phyloP scores from a whole-genome alignment of 2,329 filamentous ascomycete genomes.

The Dendrostoma leiphaemia region DNA sequence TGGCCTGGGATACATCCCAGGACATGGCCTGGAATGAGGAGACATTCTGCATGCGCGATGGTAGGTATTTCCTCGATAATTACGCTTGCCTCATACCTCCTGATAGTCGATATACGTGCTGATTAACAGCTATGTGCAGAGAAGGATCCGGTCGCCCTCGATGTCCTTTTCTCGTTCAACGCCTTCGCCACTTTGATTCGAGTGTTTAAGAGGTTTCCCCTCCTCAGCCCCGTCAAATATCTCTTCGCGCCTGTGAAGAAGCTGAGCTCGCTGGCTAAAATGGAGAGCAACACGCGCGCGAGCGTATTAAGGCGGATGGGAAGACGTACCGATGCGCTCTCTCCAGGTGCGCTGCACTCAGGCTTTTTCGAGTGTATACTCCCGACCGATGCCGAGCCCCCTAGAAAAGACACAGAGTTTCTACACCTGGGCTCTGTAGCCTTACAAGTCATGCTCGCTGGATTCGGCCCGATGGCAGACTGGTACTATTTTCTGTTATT shows the following conservation, averaged over 20 bases:
- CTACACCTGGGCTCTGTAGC: not conserved
- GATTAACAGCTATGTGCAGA: not conserved
- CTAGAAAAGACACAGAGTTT: not conserved
- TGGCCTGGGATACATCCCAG: not conserved
- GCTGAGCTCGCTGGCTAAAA: not conserved
- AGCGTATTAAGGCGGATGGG: not conserved
- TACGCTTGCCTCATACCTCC: too few relatives aligned
- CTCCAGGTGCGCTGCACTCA: too few relatives aligned
- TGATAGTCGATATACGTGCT: not conserved
- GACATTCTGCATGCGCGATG: not conserved
- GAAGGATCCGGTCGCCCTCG: not conserved
- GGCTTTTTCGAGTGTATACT: not conserved
- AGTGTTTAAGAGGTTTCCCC: not conserved
- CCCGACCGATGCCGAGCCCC: not conserved
- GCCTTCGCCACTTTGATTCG: conserved; percentile 1
- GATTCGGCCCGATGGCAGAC: not conserved
- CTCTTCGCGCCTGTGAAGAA: not conserved
- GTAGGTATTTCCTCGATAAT: not conserved
- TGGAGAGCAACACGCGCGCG: not conserved
- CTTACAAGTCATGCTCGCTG: not conserved
- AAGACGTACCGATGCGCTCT: not conserved
- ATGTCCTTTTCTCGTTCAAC: not conserved
- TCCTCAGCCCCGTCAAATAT: not conserved
- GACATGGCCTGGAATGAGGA: not conserved
- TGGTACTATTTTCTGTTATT: not conserved